Percentiles rank a stretch among this genome's conserved stretches.
phyloP scores from a whole-genome alignment of 495 filamentous ascomycete species.

The Sordaria brevicollis region DNA sequence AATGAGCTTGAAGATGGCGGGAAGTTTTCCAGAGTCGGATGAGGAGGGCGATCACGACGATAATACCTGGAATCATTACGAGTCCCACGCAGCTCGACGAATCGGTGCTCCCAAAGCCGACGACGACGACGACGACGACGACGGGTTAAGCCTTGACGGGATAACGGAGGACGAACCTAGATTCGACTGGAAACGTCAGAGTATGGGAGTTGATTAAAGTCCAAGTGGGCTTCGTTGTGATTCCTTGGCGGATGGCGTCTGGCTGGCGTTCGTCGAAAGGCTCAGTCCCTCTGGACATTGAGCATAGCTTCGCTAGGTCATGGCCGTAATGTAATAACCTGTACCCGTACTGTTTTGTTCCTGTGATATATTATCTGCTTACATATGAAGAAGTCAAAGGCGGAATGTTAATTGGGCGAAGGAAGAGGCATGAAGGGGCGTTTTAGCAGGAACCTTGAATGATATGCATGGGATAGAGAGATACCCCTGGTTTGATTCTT shows the following conservation, averaged over 20 bases:
- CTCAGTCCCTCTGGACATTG: too few relatives aligned
- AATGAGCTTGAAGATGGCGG: conserved; percentile 14
- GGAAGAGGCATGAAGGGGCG: background rate
- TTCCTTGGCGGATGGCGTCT: too few relatives aligned
- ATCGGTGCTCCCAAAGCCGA: background rate
- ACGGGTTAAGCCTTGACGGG: background rate
- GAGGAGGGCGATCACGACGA: conserved; percentile 5
- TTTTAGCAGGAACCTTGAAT: background rate
- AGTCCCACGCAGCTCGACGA: background rate
- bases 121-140: background rate
- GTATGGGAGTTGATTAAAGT: conserved; percentile 26
- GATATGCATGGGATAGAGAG: background rate
- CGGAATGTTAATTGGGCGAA: background rate
- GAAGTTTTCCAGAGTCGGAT: conserved; percentile 18
- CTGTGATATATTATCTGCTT: background rate
- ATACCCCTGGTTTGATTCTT: background rate
- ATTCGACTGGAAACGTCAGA: conserved; percentile 15
- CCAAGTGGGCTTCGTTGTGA: background rate
- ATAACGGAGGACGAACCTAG: background rate
- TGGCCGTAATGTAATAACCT: too few relatives aligned
- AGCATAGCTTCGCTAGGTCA: too few relatives aligned
- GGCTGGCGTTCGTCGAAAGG: too few relatives aligned
- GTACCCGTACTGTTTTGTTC: background rate
- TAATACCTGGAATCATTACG: background rate
- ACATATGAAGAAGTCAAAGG: too few relatives aligned